Conservation (phyloP, 441 rosid species). For the Geranium incanum region DNA sequence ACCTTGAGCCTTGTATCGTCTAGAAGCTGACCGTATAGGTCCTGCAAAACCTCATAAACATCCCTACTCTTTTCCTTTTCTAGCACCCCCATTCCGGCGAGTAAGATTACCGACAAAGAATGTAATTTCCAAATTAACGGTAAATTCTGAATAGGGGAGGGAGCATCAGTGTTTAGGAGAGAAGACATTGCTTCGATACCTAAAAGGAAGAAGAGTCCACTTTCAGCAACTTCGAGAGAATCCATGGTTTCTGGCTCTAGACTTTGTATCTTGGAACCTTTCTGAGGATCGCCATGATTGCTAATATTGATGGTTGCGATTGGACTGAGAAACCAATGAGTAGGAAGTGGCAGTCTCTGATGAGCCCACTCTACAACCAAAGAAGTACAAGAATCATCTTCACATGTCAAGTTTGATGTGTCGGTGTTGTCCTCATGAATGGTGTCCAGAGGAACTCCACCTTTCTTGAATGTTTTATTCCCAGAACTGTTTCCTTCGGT, state of each 20-base stretch:
- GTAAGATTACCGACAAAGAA: conserved; percentile 60
- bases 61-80: conserved; percentile 60
- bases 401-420: conserved; percentile 32
- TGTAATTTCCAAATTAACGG: conserved; percentile 80
- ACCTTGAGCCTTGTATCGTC: conserved; percentile 35
- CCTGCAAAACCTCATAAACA: conserved; percentile 63
- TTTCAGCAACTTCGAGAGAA: conserved; percentile 50
- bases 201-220: conserved; percentile 72
- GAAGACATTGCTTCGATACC: conserved; percentile 68
- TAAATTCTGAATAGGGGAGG: conserved; percentile 46
- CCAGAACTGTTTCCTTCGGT: conserved; percentile 17
- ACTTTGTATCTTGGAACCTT: conserved; percentile 22
- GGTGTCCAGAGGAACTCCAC: conserved; percentile 45
- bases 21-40: conserved; percentile 55
- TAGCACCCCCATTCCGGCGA: conserved; percentile 62
- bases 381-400: conserved; percentile 27
- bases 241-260: conserved; percentile 28
- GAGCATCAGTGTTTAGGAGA: conserved; percentile 29
- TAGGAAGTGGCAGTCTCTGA: conserved; percentile 81
- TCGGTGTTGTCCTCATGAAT: conserved; percentile 71
- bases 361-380: conserved; percentile 61
- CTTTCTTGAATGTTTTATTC: conserved; percentile 27
- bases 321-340: conserved; percentile 91
- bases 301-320: conserved; percentile 39
- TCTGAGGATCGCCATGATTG: conserved; percentile 29